Base-by-base conservation (phyloP, 2,329 filamentous ascomycete species). In the Colletotrichum sp. region DNA sequence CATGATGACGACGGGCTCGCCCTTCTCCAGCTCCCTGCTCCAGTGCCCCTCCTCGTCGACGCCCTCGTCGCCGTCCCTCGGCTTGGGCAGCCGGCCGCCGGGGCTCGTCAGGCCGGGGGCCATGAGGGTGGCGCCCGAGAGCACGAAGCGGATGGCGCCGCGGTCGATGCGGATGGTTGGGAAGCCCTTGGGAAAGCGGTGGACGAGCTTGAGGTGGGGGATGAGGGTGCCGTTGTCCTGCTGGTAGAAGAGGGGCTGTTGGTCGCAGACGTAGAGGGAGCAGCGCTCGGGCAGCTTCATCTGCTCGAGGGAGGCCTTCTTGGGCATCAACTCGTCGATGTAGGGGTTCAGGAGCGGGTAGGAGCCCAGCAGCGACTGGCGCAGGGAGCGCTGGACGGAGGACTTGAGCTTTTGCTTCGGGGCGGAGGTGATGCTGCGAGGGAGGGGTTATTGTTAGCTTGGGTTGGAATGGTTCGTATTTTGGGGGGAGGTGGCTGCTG, bases 331-430 rank as follows among this genome's bases (percentile, higher is more conserved):
- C 84, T 98, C 95, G 85, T 99, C 97, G 85, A 98, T 98, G 87
- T 95, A 92, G 1, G 95, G 94, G 79, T 93, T 92, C 67, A 99
- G 93, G 67, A 95, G 91, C 4, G 97, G 97, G 86, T 98, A 98
- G 69, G 94, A 94, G 75, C 95, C 90, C 78, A 97, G 88, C 79
- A 99, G 91, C 82, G 95, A 95, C 81, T 93, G 90, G 80, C 97
- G 95, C 81, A 99, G 93, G 78, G 89, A 92, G 82, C 97, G 95
- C 88, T 98, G 96, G 72, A 95, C 95, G 28, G 96, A 98, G 79
- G 96, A 98, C 88, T 99, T 99, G 86, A 99, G 95, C 90, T 99
- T 99, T 80, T 96, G 95, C 88, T 97, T 98, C 72, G 95, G 93
- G 79, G 94, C 92, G 30, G 93, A 87, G 81, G 92, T 88, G 84